Evolutionary conservation across 257 asterid species (phyloP).

Genomic region (Solanum ossicruentum): DNA sequence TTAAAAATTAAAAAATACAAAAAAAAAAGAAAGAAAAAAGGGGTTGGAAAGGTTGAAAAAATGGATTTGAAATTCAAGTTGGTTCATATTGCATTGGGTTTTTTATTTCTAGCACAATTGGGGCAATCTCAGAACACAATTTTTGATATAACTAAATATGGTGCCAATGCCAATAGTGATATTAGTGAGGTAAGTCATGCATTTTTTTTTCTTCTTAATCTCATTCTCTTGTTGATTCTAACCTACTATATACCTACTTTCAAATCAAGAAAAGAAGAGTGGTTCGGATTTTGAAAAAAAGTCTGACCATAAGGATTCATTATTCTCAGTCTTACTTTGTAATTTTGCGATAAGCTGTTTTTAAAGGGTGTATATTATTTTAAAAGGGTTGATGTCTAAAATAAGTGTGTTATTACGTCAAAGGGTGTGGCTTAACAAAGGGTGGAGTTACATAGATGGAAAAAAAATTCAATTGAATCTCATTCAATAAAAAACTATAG

Average conservation of each 20-base stretch:
- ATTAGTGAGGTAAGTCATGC: background rate
- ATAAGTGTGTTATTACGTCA: background rate
- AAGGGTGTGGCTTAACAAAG: background rate
- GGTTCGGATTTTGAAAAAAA: too few relatives aligned
- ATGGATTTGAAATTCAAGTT: background rate
- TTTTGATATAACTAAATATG: background rate
- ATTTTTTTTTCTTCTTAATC: background rate
- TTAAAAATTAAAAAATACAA: background rate
- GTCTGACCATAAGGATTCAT: fast-evolving
- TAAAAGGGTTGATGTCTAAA: background rate
- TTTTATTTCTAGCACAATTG: background rate
- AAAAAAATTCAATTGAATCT: background rate
- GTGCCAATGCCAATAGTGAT: background rate
- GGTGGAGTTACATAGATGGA: background rate
- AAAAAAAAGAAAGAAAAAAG: background rate
- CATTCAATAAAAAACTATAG: background rate
- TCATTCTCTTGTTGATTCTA: background rate
- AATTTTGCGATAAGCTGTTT: too few relatives aligned
- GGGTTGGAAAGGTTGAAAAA: background rate
- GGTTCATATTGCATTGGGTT: background rate
- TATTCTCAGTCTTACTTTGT: too few relatives aligned
- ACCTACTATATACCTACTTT: background rate
- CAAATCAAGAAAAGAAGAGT: background rate
- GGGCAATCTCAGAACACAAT: background rate
- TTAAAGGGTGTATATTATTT: too few relatives aligned